Conservation (phyloP, 2,329 filamentous ascomycete species). For the Penicillium corylophilum region DNA sequence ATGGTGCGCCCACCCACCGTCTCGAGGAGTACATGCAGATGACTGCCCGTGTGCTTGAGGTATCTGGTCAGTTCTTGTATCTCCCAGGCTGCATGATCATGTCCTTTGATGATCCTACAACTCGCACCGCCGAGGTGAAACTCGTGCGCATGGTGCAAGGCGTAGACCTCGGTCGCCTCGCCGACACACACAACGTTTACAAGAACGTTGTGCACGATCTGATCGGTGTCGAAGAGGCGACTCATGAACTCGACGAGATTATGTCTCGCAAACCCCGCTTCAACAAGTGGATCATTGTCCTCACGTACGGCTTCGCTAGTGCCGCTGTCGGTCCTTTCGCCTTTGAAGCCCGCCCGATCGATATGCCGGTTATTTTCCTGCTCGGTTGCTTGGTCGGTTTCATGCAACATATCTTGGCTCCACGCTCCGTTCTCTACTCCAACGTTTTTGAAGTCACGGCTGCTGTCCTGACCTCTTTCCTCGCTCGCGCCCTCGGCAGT, state of each 20-base stretch:
- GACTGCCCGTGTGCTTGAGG: constrained; percentile 82
- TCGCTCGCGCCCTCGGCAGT: constrained; percentile 68
- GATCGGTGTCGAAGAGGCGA: constrained; percentile 50
- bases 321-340: constrained; percentile 77
- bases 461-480: constrained; percentile 66
- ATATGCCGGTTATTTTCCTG: constrained; percentile 75
- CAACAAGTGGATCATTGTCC: constrained; percentile 55
- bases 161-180: constrained; percentile 47
- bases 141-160: constrained; percentile 46
- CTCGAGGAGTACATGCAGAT: constrained; percentile 90
- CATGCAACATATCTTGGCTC: constrained; percentile 73
- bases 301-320: constrained; percentile 74
- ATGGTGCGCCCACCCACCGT: constrained; percentile 87
- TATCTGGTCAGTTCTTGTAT: constrained; percentile 88
- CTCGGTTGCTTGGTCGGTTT: constrained; percentile 73
- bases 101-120: constrained; percentile 67
- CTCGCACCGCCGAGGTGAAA: constrained; percentile 51
- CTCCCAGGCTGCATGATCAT: constrained; percentile 94
- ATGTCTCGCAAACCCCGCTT: constrained; percentile 59
- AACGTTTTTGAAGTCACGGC: constrained; percentile 68
- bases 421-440: constrained; percentile 66
- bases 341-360: constrained; percentile 74
- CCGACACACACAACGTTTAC: constrained; percentile 49
- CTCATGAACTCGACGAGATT: constrained; percentile 53
- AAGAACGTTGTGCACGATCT: constrained; percentile 52